phyloP scores from a whole-genome alignment of 306 rosid species.

The Psophocarpus tetragonolobus region DNA sequence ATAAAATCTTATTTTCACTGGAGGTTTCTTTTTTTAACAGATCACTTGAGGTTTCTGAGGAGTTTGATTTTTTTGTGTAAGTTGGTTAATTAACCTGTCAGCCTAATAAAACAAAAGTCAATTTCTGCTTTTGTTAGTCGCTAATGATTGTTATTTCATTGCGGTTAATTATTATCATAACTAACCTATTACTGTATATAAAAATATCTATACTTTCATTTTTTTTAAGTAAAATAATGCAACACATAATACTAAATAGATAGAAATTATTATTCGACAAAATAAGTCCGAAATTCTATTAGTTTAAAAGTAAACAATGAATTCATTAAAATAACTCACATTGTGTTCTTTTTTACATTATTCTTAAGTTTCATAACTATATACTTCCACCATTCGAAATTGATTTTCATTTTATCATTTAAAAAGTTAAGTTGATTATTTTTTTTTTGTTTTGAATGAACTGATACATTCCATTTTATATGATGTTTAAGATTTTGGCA shows the following conservation, averaged over 20 bases:
- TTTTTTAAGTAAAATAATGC: background rate
- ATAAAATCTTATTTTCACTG: background rate
- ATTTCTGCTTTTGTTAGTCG: slow-evolving; percentile 16
- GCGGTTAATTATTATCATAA: slow-evolving; percentile 31
- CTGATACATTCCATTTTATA: too few species aligned
- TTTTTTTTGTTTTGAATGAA: too few species aligned
- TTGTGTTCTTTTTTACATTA: too few species aligned
- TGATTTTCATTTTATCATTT: too few species aligned
- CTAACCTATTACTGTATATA: slow-evolving; percentile 3
- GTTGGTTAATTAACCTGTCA: slow-evolving; percentile 3
- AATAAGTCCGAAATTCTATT: background rate
- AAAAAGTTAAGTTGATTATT: too few species aligned
- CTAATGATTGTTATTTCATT: slow-evolving; percentile 28
- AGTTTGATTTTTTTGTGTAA: background rate
- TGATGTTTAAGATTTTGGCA: too few species aligned
- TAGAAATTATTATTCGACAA: background rate
- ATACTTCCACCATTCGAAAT: too few species aligned
- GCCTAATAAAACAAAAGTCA: background rate
- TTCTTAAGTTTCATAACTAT: too few species aligned
- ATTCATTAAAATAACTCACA: too few species aligned
- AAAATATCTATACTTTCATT: background rate
- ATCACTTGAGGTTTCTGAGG: background rate
- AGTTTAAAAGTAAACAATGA: too few species aligned
- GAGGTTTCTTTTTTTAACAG: too few species aligned
- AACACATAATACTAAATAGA: background rate